Evolutionary conservation across 2,329 filamentous ascomycete genomes (phyloP).

Genomic region (Aphanoascus verrucosus): DNA sequence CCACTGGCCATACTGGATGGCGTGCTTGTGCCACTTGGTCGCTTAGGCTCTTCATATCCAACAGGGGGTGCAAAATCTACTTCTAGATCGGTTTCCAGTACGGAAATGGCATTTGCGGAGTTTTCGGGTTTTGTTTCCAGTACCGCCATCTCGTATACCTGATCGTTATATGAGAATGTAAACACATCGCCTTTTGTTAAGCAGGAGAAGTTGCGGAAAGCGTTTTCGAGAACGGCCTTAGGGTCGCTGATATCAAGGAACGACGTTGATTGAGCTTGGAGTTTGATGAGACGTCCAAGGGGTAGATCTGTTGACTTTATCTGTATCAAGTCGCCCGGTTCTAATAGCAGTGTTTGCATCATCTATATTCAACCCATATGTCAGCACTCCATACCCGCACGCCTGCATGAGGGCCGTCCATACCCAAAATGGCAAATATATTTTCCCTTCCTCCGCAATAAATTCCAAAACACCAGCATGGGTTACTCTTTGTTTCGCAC

Average conservation of each 20-base stretch:
- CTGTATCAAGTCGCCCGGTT: conserved; percentile 88
- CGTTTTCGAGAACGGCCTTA: conserved; percentile 92
- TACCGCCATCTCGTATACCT: conserved; percentile 84
- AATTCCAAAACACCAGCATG: conserved; percentile 96
- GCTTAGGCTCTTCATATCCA: conserved; percentile 82
- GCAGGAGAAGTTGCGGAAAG: conserved; percentile 90
- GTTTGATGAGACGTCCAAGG: conserved; percentile 83
- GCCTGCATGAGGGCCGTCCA: conserved; percentile 18
- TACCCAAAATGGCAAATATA: conserved; percentile 93
- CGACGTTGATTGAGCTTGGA: conserved; percentile 83
- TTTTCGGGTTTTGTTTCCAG: conserved; percentile 82
- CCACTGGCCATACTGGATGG: conserved; percentile 55
- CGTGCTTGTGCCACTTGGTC: conserved; percentile 71
- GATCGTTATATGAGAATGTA: conserved; percentile 93
- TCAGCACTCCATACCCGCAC: conserved; percentile 1
- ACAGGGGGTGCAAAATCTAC: conserved; percentile 93
- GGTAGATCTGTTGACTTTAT: conserved; percentile 90
- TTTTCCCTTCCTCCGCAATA: conserved; percentile 90
- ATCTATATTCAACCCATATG: conserved; percentile 47
- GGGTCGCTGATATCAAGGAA: conserved; percentile 97
- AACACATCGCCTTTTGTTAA: conserved; percentile 90
- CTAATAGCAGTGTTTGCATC: conserved; percentile 82
- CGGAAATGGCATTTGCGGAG: conserved; percentile 73
- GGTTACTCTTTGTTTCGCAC: conserved; percentile 64
- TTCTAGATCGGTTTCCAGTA: conserved; percentile 90